These are phyloP conservation scores for Eutypa lata DNA, from an alignment of 2,329 filamentous ascomycete genomes.

Conservation along the genomic window DNA sequence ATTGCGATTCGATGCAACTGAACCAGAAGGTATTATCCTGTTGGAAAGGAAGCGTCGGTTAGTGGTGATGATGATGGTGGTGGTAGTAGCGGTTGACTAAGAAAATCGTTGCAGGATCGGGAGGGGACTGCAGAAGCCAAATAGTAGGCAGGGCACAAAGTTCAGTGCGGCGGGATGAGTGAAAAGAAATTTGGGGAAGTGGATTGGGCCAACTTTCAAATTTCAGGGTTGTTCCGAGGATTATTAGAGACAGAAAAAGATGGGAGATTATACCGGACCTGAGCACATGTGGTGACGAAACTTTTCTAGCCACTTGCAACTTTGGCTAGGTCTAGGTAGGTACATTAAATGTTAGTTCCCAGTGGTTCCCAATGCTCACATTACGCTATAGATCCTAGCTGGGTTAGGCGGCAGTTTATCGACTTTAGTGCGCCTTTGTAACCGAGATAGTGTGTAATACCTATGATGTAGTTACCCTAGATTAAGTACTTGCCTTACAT, in stretches of 20 bases:
- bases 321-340: neutral
- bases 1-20: neutral
- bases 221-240: neutral
- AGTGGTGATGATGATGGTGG: neutral
- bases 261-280: neutral
- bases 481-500: neutral
- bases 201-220: neutral
- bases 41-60: neutral
- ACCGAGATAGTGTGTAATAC: neutral
- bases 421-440: neutral
- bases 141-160: neutral
- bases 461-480: neutral
- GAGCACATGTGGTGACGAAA: neutral
- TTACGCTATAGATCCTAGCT: neutral
- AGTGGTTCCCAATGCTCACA: neutral
- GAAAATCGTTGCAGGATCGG: slow-evolving; percentile 1
- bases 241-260: no score
- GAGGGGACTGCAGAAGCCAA: neutral
- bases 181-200: neutral
- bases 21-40: neutral
- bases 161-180: neutral
- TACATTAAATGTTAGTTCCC: no score
- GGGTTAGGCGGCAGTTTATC: neutral
- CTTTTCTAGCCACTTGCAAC: neutral
- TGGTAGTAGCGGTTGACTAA: neutral